These are phyloP conservation scores for Aegilops sharonensis DNA, from an alignment of 176 grass and related monocot species.

Conservation along the genomic window DNA sequence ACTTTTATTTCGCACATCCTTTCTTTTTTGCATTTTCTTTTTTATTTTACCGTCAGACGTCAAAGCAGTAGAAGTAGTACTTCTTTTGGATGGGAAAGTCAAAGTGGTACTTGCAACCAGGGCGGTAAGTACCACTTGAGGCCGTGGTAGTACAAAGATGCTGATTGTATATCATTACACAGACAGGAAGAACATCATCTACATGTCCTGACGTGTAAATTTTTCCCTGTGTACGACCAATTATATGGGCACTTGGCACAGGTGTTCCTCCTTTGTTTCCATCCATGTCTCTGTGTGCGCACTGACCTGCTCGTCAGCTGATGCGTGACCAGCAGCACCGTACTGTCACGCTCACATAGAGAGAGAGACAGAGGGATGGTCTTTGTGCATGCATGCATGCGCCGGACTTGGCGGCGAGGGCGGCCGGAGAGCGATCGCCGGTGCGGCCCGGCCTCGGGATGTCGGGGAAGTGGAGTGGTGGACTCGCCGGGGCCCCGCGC, in stretches of 20 bases:
- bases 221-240: constrained; percentile 11
- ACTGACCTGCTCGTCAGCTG: constrained; percentile 19
- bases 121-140: neutral
- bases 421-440: constrained; percentile 41
- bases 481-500: neutral
- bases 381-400: neutral
- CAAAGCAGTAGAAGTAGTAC: neutral
- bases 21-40: neutral
- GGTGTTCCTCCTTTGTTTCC: constrained; percentile 12
- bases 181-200: neutral
- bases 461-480: constrained; percentile 19
- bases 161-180: neutral
- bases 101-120: neutral
- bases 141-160: neutral
- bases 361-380: neutral
- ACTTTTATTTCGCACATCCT: neutral
- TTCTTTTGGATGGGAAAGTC: neutral
- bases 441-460: constrained; percentile 45
- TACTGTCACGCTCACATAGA: neutral
- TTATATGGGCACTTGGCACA: constrained; percentile 27
- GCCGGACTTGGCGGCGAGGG: constrained; percentile 1
- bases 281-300: neutral
- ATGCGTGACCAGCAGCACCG: constrained; percentile 15
- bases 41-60: neutral
- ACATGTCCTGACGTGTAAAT: neutral